A percentile compares a stretch with the other conserved stretches of the same genome.
phyloP scores from a whole-genome alignment of 352 stramenopile genomes.

The Pythium brachiatum region DNA sequence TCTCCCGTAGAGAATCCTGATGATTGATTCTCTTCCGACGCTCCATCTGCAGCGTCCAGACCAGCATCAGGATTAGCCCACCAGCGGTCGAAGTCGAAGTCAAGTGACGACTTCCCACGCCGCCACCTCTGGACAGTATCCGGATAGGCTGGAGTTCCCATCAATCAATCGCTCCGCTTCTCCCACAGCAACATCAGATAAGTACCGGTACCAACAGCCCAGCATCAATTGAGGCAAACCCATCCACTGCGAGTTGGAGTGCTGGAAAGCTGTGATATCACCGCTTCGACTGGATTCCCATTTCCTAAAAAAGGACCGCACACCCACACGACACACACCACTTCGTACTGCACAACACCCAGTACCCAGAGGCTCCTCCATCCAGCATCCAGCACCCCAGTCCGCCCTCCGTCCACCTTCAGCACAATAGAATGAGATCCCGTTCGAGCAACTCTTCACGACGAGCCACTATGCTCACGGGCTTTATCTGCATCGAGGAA shows the following conservation, averaged over 20 bases:
- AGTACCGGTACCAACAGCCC: no score
- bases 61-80: not conserved
- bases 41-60: not conserved
- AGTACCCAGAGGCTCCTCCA: not conserved
- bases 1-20: not conserved
- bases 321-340: not conserved
- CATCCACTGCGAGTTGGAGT: no score
- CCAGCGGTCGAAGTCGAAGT: not conserved
- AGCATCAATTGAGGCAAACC: not conserved
- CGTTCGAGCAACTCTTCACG: not conserved
- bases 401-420: not conserved
- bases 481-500: slow-evolving; percentile 23
- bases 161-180: not conserved
- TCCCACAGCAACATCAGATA: not conserved
- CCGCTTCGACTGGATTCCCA: not conserved
- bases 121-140: not conserved
- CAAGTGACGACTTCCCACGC: not conserved
- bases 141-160: no score
- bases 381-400: not conserved
- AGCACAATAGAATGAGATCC: not conserved
- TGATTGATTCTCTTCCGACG: not conserved
- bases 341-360: no score
- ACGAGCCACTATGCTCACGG: slow-evolving; percentile 8
- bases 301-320: not conserved
- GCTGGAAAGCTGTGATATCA: not conserved